Evolutionary conservation across 495 filamentous ascomycete species (phyloP), one percentile per base, ranked within the genome.

Genomic region (Trichocladium antarcticum): DNA sequence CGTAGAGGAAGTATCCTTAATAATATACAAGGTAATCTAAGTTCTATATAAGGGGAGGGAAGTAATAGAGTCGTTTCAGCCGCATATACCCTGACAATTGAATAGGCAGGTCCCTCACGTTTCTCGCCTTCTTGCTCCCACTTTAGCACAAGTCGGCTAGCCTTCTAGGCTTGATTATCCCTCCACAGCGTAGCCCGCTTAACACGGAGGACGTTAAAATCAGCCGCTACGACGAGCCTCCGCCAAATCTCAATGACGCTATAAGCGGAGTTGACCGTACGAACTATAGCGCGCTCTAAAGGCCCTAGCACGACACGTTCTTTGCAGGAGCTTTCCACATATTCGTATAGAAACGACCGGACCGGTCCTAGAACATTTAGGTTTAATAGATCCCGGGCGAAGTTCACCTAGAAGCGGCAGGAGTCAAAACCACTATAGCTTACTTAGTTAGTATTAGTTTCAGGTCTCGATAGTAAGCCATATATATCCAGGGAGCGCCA

Each of bases 191-290:
- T 24, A n/a, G 14, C 15, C 43, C 22, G 34, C 34, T 46, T 29
- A 14, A 16, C 9, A 46, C 34, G 34, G 43, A 46, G 43, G 43
- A 46, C 43, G 14, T 46, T 46, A 22, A 37, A 37, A 46, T 46
- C 34, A 21, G 34, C 43, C 32, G 43, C 14, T 46, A 22, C 34
- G 15, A 46, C 21, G 34, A 46, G 43, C 43, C 43, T 46, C 43
- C 43, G 43, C 43, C 15, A 46, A 46, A 46, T 11, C 43, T 46
- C 34, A 46, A 46, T 46, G 43, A 46, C 32, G 10, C 43, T 46
- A 29, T 46, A 46, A 29, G 43, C 34, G 34, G 43, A 46, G 21
- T 46, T 46, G 22, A 46, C 12, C n/a, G 21, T 46, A 2, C 34
- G 34, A 34, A 46, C 21, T 15, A 46, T 46, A 14, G 43, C 34